phyloP scores from a whole-genome alignment of 805 yeast genomes.

The Zygotorulaspora florentina region DNA sequence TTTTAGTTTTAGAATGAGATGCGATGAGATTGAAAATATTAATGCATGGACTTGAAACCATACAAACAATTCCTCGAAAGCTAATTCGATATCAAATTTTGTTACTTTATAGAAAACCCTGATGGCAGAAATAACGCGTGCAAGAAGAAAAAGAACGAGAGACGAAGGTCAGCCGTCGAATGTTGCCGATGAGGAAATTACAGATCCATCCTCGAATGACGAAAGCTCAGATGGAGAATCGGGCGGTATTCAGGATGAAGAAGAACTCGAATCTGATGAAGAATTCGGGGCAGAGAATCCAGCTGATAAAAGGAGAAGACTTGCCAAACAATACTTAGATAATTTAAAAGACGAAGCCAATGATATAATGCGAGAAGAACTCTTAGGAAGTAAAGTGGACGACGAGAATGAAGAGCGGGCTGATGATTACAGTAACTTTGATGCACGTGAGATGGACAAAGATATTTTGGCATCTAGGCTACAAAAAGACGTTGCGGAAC shows the following conservation, averaged over 20 bases:
- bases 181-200: slow-evolving; percentile 50
- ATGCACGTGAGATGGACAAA: slow-evolving; percentile 86
- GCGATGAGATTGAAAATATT: slow-evolving; percentile 22
- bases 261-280: slow-evolving; percentile 59
- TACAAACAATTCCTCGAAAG: not conserved
- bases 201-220: slow-evolving; percentile 46
- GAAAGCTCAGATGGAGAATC: slow-evolving; percentile 41
- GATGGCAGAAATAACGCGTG: slow-evolving; percentile 6
- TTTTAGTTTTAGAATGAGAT: slow-evolving; percentile 7
- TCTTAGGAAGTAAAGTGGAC: slow-evolving; percentile 11
- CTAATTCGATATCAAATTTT: not conserved
- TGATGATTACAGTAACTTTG: slow-evolving; percentile 52
- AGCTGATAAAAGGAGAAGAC: slow-evolving; percentile 88
- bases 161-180: slow-evolving; percentile 16
- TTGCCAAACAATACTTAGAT: slow-evolving; percentile 88
- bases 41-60: not conserved
- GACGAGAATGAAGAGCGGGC: slow-evolving; percentile 20
- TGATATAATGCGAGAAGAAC: slow-evolving; percentile 31
- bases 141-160: slow-evolving; percentile 25
- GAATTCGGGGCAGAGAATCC: slow-evolving; percentile 74
- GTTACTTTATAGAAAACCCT: not conserved
- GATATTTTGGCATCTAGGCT: slow-evolving; percentile 79
- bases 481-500: slow-evolving; percentile 84
- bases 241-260: slow-evolving; percentile 38
- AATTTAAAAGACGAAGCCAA: slow-evolving; percentile 62